A percentile compares a stretch with the other conserved stretches of the same genome.
Evolutionary conservation across 495 filamentous ascomycete genomes (phyloP).

Genomic region (Penicillium herquei): DNA sequence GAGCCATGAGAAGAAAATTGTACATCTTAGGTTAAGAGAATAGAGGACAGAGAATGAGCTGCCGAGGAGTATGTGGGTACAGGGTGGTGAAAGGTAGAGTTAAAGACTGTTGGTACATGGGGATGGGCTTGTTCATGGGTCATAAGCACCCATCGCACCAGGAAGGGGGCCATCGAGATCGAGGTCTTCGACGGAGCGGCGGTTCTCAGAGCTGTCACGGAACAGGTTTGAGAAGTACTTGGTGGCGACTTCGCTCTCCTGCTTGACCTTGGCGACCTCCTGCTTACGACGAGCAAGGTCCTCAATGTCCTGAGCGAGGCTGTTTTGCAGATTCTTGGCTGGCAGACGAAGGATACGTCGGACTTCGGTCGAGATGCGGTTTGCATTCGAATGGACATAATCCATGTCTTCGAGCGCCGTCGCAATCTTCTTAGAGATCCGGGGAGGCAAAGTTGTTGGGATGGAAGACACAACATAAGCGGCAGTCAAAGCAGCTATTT

Average conservation of each 20-base stretch:
- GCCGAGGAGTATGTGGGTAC: neutral
- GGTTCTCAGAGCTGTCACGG: constrained; percentile 68
- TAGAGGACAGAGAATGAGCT: neutral
- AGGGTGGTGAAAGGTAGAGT: neutral
- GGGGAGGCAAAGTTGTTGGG: constrained; percentile 81
- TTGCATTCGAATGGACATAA: constrained; percentile 86
- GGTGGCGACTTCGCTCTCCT: constrained; percentile 71
- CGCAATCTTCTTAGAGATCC: constrained; percentile 81
- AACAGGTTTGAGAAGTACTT: constrained; percentile 90
- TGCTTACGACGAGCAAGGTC: constrained; percentile 73
- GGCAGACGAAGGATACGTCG: constrained; percentile 84
- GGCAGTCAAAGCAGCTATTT: constrained; percentile 63
- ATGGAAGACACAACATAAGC: constrained; percentile 83
- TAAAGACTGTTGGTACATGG: constrained; percentile 20
- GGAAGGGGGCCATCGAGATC: constrained; percentile 69
- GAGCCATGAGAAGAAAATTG: constrained; percentile 5
- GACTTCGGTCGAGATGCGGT: constrained; percentile 76
- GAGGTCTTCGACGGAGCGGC: constrained; percentile 69
- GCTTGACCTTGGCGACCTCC: constrained; percentile 72
- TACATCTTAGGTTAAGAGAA: constrained; percentile 11
- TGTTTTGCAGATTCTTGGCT: constrained; percentile 74
- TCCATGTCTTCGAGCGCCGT: constrained; percentile 74
- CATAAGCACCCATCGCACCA: constrained; percentile 34
- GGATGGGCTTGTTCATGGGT: constrained; percentile 13
- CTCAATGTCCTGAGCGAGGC: constrained; percentile 78